Evolutionary conservation across 805 yeast genomes (phyloP).

Genomic region (Pichia sporocuriosa): DNA sequence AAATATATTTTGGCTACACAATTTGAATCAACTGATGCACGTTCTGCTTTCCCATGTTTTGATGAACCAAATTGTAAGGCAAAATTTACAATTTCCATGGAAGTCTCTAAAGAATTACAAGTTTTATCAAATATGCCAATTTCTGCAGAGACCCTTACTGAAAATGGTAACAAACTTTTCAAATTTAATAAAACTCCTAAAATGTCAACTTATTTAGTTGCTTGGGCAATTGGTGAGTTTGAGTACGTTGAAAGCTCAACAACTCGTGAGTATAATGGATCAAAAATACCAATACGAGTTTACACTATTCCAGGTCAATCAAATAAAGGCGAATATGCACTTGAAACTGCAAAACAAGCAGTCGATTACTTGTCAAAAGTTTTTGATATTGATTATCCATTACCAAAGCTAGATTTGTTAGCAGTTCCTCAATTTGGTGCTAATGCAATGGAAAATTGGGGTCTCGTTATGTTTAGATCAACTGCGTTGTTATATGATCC

Average conservation of each 20-base stretch:
- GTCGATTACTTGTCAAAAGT: slow-evolving; percentile 43
- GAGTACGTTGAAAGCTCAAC: slow-evolving; percentile 46
- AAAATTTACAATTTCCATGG: slow-evolving; percentile 41
- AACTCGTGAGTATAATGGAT: slow-evolving; percentile 32
- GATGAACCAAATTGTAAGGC: slow-evolving; percentile 55
- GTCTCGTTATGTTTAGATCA: slow-evolving; percentile 62
- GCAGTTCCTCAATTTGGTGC: slow-evolving; percentile 77
- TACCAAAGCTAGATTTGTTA: slow-evolving; percentile 74
- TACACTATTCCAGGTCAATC: slow-evolving; percentile 47
- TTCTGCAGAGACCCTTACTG: not conserved
- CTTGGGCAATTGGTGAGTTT: slow-evolving; percentile 54
- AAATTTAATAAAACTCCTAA: slow-evolving; percentile 41
- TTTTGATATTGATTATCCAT: slow-evolving; percentile 57
- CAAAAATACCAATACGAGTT: slow-evolving; percentile 42
- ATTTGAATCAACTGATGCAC: slow-evolving; percentile 53
- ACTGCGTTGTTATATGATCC: slow-evolving; percentile 48
- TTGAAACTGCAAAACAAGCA: slow-evolving; percentile 40
- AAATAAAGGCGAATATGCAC: slow-evolving; percentile 42
- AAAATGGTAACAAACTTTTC: slow-evolving; percentile 21
- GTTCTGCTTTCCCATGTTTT: slow-evolving; percentile 52
- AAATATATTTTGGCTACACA: slow-evolving; percentile 45
- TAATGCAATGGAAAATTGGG: slow-evolving; percentile 93
- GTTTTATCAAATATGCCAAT: slow-evolving; percentile 46
- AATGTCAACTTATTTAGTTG: slow-evolving; percentile 51
- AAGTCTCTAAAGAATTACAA: slow-evolving; percentile 28